Evolutionary conservation across 1,139 yeast species (phyloP).

Genomic region (Lodderomyces jiufengensis): DNA sequence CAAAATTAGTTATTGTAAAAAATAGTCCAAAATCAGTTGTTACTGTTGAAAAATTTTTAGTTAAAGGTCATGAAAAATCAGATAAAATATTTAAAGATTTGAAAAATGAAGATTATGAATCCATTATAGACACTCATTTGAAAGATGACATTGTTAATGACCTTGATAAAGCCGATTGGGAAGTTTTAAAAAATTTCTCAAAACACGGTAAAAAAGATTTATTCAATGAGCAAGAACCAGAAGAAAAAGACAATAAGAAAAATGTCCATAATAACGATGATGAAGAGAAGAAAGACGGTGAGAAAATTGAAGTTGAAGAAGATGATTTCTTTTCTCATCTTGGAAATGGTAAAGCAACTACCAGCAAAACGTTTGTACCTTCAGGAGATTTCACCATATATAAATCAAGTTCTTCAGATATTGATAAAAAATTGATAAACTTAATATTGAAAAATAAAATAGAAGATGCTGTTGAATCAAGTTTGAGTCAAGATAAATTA

Average conservation of each 20-base stretch:
- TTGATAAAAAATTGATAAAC: constrained; percentile 47
- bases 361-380: constrained; percentile 31
- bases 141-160: constrained; percentile 35
- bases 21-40: constrained; percentile 46
- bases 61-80: constrained; percentile 36
- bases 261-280: constrained; percentile 30
- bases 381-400: constrained; percentile 43
- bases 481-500: constrained; percentile 61
- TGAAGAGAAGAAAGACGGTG: constrained; percentile 15
- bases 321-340: constrained; percentile 47
- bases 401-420: constrained; percentile 17
- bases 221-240: constrained; percentile 14
- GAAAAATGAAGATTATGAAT: constrained; percentile 48
- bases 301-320: constrained; percentile 18
- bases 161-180: constrained; percentile 72
- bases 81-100: constrained; percentile 58
- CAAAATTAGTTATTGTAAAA: constrained; percentile 66
- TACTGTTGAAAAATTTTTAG: constrained; percentile 46
- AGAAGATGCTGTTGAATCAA: constrained; percentile 63
- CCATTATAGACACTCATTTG: constrained; percentile 53
- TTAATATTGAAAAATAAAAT: constrained; percentile 62
- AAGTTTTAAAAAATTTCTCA: constrained; percentile 56
- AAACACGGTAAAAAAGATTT: constrained; percentile 46
- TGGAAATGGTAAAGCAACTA: constrained; percentile 26
- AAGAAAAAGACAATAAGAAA: constrained; percentile 22